Percentiles rank a stretch among this genome's conserved stretches.
Conservation (phyloP, 768 basidiomycete species). For the Termitomyces sp. region DNA sequence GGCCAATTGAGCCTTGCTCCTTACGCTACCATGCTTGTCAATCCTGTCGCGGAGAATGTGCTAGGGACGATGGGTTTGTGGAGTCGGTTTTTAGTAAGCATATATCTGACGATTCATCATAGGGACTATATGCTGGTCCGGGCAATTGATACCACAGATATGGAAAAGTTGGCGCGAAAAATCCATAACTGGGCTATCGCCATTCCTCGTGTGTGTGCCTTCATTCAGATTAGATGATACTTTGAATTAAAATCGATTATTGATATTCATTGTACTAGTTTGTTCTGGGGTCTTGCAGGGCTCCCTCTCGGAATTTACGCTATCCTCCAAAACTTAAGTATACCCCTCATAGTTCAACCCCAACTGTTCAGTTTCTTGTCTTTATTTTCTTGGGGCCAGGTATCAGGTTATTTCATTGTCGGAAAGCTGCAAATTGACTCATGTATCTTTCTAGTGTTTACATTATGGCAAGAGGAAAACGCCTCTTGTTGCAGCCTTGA, state of each 20-base stretch:
- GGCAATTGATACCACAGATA: constrained; percentile 67
- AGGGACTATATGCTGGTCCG: constrained; percentile 68
- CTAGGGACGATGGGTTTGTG: constrained; percentile 64
- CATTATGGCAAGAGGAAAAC: constrained; percentile 56
- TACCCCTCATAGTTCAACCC: constrained; percentile 69
- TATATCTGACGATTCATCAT: neutral
- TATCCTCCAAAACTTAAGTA: constrained; percentile 61
- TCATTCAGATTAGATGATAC: neutral
- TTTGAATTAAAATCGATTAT: neutral
- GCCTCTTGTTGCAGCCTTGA: constrained; percentile 23
- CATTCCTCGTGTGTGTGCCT: constrained; percentile 53
- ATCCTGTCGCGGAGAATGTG: constrained; percentile 58
- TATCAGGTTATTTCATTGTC: constrained; percentile 21
- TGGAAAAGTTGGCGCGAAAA: constrained; percentile 70
- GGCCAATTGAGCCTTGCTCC: neutral
- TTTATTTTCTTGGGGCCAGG: constrained; percentile 66
- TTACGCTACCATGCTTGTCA: constrained; percentile 35
- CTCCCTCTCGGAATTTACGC: constrained; percentile 67
- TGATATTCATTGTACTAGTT: constrained; percentile 28
- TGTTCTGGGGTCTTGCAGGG: constrained; percentile 59
- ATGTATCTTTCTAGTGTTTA: constrained; percentile 46
- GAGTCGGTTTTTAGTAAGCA: neutral
- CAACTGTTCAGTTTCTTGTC: constrained; percentile 61
- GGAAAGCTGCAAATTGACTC: neutral
- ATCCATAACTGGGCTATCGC: constrained; percentile 67